Evolutionary conservation across 805 yeast genomes (phyloP), one percentile per base, ranked within the genome.

Genomic region (Yarrowia sp.): DNA sequence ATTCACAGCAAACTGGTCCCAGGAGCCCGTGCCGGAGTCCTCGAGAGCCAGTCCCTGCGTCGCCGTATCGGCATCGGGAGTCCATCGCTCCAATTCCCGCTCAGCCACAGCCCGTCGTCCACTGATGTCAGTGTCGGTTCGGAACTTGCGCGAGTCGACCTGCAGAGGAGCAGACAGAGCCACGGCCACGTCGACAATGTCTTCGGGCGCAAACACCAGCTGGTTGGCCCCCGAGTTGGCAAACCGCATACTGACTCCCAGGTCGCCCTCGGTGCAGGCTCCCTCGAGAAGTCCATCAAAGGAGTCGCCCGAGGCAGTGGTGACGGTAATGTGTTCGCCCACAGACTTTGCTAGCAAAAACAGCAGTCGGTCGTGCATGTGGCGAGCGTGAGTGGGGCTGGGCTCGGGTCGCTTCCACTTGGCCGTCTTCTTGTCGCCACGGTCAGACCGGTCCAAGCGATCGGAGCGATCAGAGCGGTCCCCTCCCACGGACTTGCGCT

Each of bases 1-100:
- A 75, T 95, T 95, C n/a, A 85, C 93, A 64, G 89, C 88, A 76
- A 95, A 95, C 78, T 95, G 99, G 77, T 95, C 97, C 98, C 98
- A 95, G 9, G 74, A 72, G 14, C 75, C 47, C 22, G 66, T 33
- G 31, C 60, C 33, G 28, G 68, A 18, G 13, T 78, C 81, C 61
- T 80, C 82, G 32, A 80, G 70, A 10, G 75, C 71, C 64, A 70
- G 72, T 45, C 67, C 68, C 17, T 67, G 62, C 7, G 55, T 17
- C 15, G 68, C 65, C 22, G 64, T 70, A n/a, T 72, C 73, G 17
- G 73, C 83, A 62, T 88, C 96, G 4, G 96, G 96, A 18, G 84
- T 84, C 99, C 99, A 93, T 71, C 80, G 82, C 76, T 89, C 85
- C 64, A 95, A 82, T 71, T 87, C 92, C 66, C 96, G 84, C 75